Conservation (phyloP, 176 grass and related monocot species). For the Bothriochloa decipiens region DNA sequence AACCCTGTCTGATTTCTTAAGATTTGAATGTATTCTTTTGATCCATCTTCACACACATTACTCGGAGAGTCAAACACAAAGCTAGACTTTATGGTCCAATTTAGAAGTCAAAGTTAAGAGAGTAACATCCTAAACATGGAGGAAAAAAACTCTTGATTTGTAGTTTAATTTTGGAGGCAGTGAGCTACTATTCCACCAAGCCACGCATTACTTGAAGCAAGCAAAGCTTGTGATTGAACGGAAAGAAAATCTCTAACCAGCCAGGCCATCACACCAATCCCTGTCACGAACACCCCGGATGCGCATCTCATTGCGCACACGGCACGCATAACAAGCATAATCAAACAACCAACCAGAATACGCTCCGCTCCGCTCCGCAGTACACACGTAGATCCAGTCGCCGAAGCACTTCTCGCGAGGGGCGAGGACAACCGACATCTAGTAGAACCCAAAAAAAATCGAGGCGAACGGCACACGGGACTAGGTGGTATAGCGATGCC, state of each 20-base stretch:
- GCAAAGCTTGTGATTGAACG: not conserved
- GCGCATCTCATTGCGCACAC: slow-evolving; percentile 17
- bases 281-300: not conserved
- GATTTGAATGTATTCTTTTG: not conserved
- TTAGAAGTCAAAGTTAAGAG: not conserved
- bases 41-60: not conserved
- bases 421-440: not conserved
- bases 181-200: not conserved
- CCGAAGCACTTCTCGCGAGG: not conserved
- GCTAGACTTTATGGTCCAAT: not conserved
- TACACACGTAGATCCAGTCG: slow-evolving; percentile 27
- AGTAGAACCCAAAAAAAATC: not conserved
- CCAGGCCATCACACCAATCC: not conserved
- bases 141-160: not conserved
- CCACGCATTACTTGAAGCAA: not conserved
- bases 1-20: not conserved
- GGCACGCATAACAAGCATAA: not conserved
- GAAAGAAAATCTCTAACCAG: not conserved
- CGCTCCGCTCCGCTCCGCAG: not conserved
- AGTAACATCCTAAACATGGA: not conserved
- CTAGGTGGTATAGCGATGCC: not conserved
- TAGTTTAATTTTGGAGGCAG: not conserved
- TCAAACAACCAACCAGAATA: not conserved
- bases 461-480: not conserved
- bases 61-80: not conserved